Conservation (phyloP, 2,329 filamentous ascomycete species). For the Fusarium napiforme region DNA sequence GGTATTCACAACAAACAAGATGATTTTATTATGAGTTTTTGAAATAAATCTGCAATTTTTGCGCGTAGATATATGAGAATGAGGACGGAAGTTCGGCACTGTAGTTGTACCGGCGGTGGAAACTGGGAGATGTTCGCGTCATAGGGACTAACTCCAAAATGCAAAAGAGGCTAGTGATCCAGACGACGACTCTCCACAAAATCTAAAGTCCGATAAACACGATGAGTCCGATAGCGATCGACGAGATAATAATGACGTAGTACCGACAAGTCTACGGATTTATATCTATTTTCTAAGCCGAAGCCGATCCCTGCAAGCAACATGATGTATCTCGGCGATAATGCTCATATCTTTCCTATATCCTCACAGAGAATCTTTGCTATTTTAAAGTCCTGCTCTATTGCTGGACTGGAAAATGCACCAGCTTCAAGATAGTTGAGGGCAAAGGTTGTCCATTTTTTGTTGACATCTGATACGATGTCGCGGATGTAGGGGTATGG, state of each 20-base stretch:
- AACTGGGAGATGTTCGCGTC: constrained; percentile 4
- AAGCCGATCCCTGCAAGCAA: neutral
- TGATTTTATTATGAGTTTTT: accelerated
- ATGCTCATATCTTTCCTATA: constrained; percentile 10
- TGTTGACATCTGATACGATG: constrained; percentile 7
- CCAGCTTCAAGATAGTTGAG: constrained; percentile 5
- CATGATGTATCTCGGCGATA: no score
- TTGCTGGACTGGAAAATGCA: constrained; percentile 5
- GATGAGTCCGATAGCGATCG: neutral
- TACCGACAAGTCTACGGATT: neutral
- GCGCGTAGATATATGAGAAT: neutral
- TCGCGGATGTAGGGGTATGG: constrained; percentile 26
- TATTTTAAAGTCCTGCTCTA: constrained; percentile 31
- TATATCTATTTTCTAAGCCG: neutral
- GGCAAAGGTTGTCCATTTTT: constrained; percentile 23
- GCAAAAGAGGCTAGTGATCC: neutral
- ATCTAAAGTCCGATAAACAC: neutral
- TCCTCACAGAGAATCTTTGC: constrained; percentile 25
- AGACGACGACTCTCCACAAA: neutral
- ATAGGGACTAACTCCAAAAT: neutral
- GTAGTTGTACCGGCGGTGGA: neutral
- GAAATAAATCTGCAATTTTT: neutral
- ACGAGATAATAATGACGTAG: neutral
- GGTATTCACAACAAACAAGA: neutral
- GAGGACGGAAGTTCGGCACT: neutral